A percentile compares a stretch with the other conserved stretches of the same genome.
These are phyloP conservation scores for Saussurea involucrata DNA, from an alignment of 129 eudicot genomes.

Conservation along the genomic window DNA sequence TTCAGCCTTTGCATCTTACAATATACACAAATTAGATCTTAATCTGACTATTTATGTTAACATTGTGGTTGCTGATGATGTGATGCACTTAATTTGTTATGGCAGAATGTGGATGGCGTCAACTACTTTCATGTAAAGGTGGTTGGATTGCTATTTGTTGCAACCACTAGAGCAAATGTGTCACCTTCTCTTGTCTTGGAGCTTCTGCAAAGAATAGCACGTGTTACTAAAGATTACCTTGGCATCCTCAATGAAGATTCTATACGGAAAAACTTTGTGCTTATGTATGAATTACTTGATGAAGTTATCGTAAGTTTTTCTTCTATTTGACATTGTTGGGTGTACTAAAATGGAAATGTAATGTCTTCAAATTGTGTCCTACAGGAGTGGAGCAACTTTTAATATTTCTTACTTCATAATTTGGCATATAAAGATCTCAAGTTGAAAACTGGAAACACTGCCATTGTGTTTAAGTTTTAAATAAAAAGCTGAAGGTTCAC, in stretches of 20 bases:
- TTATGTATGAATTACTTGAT: slow-evolving; percentile 88
- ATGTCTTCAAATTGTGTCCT: slow-evolving; percentile 6
- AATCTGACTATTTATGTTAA: slow-evolving; percentile 5
- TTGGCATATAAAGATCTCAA: background rate
- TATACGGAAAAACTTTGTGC: slow-evolving; percentile 80
- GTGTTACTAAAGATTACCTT: slow-evolving; percentile 93
- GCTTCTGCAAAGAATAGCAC: slow-evolving; percentile 93
- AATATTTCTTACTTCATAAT: background rate
- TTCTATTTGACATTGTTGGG: slow-evolving; percentile 5
- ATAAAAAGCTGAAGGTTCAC: background rate
- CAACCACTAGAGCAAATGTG: slow-evolving; percentile 82
- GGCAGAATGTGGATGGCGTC: slow-evolving; percentile 91
- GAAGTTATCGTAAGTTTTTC: slow-evolving; percentile 85
- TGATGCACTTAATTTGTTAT: slow-evolving; percentile 8
- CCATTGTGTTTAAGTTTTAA: background rate
- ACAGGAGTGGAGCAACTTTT: background rate
- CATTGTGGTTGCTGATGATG: slow-evolving; percentile 12
- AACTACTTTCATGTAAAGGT: slow-evolving; percentile 96
- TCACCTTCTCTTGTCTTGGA: slow-evolving; percentile 90
- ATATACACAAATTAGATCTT: background rate
- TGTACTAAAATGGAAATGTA: slow-evolving; percentile 15
- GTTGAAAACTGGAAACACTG: background rate
- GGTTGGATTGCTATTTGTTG: slow-evolving; percentile 92
- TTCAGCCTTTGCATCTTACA: background rate
- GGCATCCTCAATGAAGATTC: slow-evolving; percentile 96